Base-by-base conservation (phyloP, 2,329 filamentous ascomycete species). In the Xylaria sp. region DNA sequence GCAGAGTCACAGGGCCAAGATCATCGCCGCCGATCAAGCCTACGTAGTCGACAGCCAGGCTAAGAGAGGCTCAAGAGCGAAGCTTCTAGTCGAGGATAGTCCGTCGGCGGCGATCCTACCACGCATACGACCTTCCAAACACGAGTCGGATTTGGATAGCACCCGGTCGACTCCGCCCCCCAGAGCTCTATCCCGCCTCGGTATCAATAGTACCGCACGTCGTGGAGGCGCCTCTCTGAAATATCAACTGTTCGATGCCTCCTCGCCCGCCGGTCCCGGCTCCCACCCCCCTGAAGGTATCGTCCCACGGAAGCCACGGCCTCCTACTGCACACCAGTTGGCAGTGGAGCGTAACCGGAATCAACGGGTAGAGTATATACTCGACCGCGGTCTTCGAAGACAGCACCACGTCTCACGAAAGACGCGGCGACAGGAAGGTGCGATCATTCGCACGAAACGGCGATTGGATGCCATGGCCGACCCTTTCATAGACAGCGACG, bases 321-420 rank as follows among this genome's bases (percentile, higher is more conserved):
- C 92, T 2, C 87, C 93, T 0, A 96, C 93, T 0, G 91, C 92
- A 41, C 93, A 96, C 78, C 93, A 96, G 79, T 83, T 94, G 45
- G 92, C 92, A 0, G 91, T 96, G 0, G 92, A 94, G 78, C 87
- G 90, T 63, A 94, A 94, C 78, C 86, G 93, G 20, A 91, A 89
- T 68, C 89, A 93, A 75, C 89, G 92, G 6, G 92, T 95, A n/a
- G 91, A 94, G 75, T 91, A 94, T 74, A 92, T 93, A 60, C 86
- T 96, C 18, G 90, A 93, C 72, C 88, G 90, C n/a, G 90, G 91
- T 34, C 82, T 95, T 39, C 88, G 91, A 57, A 86, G 84, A 70
- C 84, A 88, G 60, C 90, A 94, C 75, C 87, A 89, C 75, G 83
- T 83, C 63, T 86, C 89, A 13, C 87, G 89, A 55, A 89, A 89